phyloP scores from a whole-genome alignment of 2,329 filamentous ascomycete genomes.

The Ophiostoma tasmaniense region DNA sequence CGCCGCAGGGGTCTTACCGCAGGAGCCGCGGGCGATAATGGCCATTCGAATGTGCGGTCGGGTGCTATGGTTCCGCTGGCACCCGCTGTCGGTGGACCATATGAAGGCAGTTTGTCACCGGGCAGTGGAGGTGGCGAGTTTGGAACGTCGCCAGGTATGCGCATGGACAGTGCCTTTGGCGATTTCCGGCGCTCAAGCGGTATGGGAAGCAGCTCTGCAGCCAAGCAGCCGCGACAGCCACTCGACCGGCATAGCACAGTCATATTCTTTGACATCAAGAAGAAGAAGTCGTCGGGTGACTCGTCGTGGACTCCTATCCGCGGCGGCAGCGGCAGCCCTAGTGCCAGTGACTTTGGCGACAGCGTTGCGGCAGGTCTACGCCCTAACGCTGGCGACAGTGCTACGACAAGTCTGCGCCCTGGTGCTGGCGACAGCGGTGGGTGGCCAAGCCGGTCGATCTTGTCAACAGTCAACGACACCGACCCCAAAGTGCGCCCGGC shows the following conservation, averaged over 20 bases:
- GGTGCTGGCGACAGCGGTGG: neutral
- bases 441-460: constrained; percentile 28
- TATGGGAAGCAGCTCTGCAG: constrained; percentile 29
- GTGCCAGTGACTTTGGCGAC: neutral
- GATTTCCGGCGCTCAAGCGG: constrained; percentile 26
- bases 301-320: constrained; percentile 23
- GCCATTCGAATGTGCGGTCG: constrained; percentile 18
- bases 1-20: constrained; percentile 63
- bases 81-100: constrained; percentile 3
- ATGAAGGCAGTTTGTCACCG: neutral
- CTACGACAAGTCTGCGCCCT: neutral
- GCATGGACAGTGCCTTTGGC: neutral
- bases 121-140: constrained; percentile 2
- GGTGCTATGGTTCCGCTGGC: constrained; percentile 11
- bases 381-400: neutral
- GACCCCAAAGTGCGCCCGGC: constrained; percentile 37
- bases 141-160: neutral
- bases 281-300: constrained; percentile 14
- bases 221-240: constrained; percentile 24
- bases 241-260: constrained; percentile 15
- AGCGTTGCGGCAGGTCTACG: neutral
- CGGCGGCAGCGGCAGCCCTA: neutral
- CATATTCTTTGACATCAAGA: constrained; percentile 8
- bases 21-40: constrained; percentile 39
- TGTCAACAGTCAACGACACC: constrained; percentile 30